Percentiles rank a stretch among this genome's conserved stretches.
These are phyloP conservation scores for Tetrahymena thermophila DNA, from an alignment of 73 alveolate genomes.

Conservation along the genomic window DNA sequence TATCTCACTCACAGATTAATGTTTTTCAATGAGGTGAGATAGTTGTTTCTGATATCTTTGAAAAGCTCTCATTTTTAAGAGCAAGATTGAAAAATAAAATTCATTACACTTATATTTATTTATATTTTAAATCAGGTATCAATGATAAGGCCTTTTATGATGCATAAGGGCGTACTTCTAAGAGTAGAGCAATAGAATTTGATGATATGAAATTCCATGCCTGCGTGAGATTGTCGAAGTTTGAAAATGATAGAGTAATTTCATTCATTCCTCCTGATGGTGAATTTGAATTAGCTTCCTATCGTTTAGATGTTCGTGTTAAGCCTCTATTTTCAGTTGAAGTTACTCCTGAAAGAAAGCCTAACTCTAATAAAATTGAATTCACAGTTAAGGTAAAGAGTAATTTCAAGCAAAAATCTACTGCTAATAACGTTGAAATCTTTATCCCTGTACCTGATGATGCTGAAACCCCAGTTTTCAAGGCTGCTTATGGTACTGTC, in stretches of 20 bases:
- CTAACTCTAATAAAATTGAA: slow-evolving; percentile 60
- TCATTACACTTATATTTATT: too few relatives aligned
- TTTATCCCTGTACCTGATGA: slow-evolving; percentile 95
- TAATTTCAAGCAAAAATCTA: slow-evolving; percentile 82
- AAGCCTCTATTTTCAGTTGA: slow-evolving; percentile 32
- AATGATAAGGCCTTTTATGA: slow-evolving; percentile 94
- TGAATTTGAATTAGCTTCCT: slow-evolving; percentile 90
- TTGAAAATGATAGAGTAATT: slow-evolving; percentile 94
- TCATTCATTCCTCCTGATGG: slow-evolving; percentile 99
- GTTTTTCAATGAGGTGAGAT: too few relatives aligned
- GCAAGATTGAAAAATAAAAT: too few relatives aligned
- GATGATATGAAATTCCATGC: slow-evolving; percentile 94
- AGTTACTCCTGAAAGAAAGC: slow-evolving; percentile 22
- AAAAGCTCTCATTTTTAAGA: too few relatives aligned
- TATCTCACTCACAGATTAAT: too few relatives aligned
- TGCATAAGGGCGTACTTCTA: slow-evolving; percentile 63
- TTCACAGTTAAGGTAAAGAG: slow-evolving; percentile 88
- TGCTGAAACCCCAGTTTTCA: slow-evolving; percentile 88
- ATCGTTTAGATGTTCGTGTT: slow-evolving; percentile 75
- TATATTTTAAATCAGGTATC: slow-evolving; percentile 59
- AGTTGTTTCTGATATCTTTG: too few relatives aligned
- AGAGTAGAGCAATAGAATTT: slow-evolving; percentile 78
- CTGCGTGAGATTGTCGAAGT: slow-evolving; percentile 69
- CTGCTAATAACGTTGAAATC: slow-evolving; percentile 96
- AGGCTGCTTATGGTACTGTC: slow-evolving; percentile 91